phyloP scores from a whole-genome alignment of 2,329 filamentous ascomycete genomes.

The Botryotinia convoluta region DNA sequence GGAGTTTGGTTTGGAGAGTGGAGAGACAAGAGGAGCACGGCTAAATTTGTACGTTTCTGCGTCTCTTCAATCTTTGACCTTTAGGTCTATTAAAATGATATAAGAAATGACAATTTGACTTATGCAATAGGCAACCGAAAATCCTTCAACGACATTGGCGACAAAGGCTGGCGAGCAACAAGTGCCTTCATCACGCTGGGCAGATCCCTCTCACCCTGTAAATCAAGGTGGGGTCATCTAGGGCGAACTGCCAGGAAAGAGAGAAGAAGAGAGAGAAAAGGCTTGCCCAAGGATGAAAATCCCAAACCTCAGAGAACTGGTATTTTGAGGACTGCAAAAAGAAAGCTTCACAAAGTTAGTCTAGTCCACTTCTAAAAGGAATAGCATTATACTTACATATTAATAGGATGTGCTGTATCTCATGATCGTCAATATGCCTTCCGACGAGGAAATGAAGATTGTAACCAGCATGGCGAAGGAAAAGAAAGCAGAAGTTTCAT shows the following conservation, averaged over 20 bases:
- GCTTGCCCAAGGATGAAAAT: conserved; percentile 4
- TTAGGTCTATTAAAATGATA: too few species aligned
- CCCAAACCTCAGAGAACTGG: conserved; percentile 13
- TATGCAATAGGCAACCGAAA: conserved; percentile 29
- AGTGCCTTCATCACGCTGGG: conserved; percentile 47
- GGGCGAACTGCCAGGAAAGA: conserved; percentile 27
- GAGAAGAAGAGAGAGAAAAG: conserved; percentile 7
- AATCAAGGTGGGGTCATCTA: conserved; percentile 47
- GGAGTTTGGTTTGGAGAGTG: conserved; percentile 39
- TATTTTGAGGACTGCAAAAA: conserved; percentile 17
- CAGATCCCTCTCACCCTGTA: conserved; percentile 51
- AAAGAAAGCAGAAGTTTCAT: conserved; percentile 1
- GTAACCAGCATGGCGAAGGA: conserved; percentile 3
- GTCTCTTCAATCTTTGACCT: too few species aligned
- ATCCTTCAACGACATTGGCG: conserved; percentile 43
- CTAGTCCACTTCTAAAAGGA: background rate
- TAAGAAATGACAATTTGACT: background rate
- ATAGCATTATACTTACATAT: conserved; percentile 6
- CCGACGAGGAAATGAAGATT: conserved; percentile 5
- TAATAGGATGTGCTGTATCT: conserved; percentile 50
- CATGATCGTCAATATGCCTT: conserved; percentile 44
- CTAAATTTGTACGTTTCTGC: conserved; percentile 34
- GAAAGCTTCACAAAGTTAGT: conserved; percentile 21
- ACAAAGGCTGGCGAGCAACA: conserved; percentile 27
- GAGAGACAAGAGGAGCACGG: conserved; percentile 39